phyloP scores from a whole-genome alignment of 345 rosid genomes.

The Combretum micranthum region DNA sequence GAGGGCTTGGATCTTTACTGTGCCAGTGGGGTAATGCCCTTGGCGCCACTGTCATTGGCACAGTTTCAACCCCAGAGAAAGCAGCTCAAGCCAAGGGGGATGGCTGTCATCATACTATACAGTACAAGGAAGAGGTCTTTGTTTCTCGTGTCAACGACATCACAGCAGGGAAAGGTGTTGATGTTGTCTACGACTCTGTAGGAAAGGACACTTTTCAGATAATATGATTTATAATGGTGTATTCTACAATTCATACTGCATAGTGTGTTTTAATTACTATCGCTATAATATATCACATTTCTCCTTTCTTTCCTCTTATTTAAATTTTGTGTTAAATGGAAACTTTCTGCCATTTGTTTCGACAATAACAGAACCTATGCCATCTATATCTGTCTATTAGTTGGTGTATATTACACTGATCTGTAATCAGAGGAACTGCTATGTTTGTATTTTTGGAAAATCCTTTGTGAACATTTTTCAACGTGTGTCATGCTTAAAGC shows the following conservation, averaged over 20 bases:
- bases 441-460: not conserved
- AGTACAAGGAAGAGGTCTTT: conserved; percentile 75
- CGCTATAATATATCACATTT: not conserved
- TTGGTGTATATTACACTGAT: too few species aligned
- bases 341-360: too few species aligned
- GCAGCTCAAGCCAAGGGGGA: conserved; percentile 91
- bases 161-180: conserved; percentile 73
- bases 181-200: conserved; percentile 88
- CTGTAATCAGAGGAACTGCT: not conserved
- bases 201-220: conserved; percentile 90
- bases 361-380: too few species aligned
- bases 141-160: conserved; percentile 66
- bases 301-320: not conserved
- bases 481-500: not conserved
- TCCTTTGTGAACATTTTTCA: not conserved
- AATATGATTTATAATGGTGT: conserved; percentile 5
- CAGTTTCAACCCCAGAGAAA: conserved; percentile 80
- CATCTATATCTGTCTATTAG: too few species aligned
- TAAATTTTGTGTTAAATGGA: too few species aligned
- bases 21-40: conserved; percentile 93
- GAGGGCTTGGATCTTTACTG: conserved; percentile 84
- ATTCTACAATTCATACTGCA: not conserved
- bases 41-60: conserved; percentile 84
- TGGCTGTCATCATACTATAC: conserved; percentile 81
- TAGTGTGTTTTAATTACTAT: not conserved